Conservation (phyloP, 1,284 basidiomycete species). For the Fomitiporia mediterranea region DNA sequence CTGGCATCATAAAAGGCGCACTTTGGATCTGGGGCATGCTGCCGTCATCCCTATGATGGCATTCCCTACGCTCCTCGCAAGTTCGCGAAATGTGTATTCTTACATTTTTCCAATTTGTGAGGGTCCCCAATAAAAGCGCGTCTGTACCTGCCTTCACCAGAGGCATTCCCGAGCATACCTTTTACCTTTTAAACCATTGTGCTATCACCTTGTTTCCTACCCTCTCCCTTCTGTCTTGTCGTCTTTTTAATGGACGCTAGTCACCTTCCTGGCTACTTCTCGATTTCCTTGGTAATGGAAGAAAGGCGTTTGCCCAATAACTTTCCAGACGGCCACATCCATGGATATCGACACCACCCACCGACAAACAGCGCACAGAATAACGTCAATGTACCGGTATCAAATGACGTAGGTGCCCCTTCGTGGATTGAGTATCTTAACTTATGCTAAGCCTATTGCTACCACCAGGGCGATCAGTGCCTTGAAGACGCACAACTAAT, state of each 20-base stretch:
- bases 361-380: neutral
- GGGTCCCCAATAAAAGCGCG: neutral
- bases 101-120: neutral
- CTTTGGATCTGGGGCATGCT: constrained; percentile 1
- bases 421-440: too few relatives aligned
- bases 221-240: neutral
- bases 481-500: constrained; percentile 7
- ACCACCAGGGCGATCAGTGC: neutral
- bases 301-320: neutral
- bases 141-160: neutral
- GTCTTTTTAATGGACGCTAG: neutral
- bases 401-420: constrained; percentile 2
- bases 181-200: neutral
- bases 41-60: constrained; percentile 4
- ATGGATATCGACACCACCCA: neutral
- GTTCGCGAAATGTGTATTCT: neutral
- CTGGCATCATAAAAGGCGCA: neutral
- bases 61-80: neutral
- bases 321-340: neutral
- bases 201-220: neutral
- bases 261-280: neutral
- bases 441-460: neutral
- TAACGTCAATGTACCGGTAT: neutral
- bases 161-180: neutral
- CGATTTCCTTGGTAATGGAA: neutral